Conservation (phyloP, 768 basidiomycete genomes). For the Clathrus columnatus region DNA sequence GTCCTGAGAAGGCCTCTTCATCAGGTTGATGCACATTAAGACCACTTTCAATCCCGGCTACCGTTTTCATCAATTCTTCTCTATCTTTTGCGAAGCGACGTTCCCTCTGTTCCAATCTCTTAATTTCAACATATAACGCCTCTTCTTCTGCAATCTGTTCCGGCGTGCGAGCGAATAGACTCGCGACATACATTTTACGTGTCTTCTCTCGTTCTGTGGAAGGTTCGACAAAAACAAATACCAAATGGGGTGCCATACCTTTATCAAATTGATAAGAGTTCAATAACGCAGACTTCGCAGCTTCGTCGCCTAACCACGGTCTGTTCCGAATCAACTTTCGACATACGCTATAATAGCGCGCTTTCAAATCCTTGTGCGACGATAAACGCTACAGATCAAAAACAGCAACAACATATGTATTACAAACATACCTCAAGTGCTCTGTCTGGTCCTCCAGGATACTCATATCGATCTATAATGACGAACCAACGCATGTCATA, state of each 20-base stretch:
- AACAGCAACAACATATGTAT: conserved; percentile 4
- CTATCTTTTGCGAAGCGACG: conserved; percentile 79
- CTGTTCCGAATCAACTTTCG: conserved; percentile 77
- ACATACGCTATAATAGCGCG: conserved; percentile 87
- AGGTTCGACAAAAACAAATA: background rate
- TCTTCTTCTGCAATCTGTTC: conserved; percentile 94
- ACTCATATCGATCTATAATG: conserved; percentile 84
- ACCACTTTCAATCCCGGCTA: conserved; percentile 84
- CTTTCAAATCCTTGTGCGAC: conserved; percentile 71
- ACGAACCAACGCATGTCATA: conserved; percentile 89
- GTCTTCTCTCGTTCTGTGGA: conserved; percentile 73
- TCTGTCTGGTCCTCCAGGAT: conserved; percentile 41
- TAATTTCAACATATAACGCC: conserved; percentile 85
- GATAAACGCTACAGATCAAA: background rate
- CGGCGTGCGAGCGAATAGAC: conserved; percentile 81
- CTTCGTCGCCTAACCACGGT: conserved; percentile 79
- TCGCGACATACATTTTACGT: conserved; percentile 79
- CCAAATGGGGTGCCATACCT: conserved; percentile 33
- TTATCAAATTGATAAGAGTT: conserved; percentile 81
- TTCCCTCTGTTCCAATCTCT: conserved; percentile 91
- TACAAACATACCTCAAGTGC: conserved; percentile 56
- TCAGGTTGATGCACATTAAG: conserved; percentile 59
- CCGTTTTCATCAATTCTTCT: conserved; percentile 74
- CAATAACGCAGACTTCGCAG: conserved; percentile 55
- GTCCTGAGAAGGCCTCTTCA: conserved; percentile 49